Conservation (phyloP, 225 moss, liverwort and hornwort species). For the Marchantia polymorpha region DNA sequence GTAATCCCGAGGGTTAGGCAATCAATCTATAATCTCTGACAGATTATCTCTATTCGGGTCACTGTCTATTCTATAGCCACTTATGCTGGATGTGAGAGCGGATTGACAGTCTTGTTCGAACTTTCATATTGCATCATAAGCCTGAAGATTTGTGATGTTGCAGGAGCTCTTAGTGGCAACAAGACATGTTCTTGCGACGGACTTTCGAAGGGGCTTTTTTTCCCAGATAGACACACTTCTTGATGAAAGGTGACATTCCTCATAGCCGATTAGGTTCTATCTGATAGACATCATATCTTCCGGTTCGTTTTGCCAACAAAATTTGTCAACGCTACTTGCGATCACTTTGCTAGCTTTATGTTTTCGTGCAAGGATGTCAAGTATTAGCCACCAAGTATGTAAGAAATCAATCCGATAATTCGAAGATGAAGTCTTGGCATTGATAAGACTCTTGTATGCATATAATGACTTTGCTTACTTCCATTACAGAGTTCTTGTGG, state of each 20-base stretch:
- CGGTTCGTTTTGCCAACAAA: background rate
- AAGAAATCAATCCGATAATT: background rate
- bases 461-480: background rate
- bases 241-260: conserved; percentile 70
- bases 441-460: background rate
- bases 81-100: background rate
- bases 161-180: conserved; percentile 98
- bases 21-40: no score
- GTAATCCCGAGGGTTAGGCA: no score
- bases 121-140: background rate
- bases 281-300: background rate
- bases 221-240: conserved; percentile 95
- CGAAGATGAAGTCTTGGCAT: background rate
- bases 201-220: conserved; percentile 94
- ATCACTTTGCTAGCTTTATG: background rate
- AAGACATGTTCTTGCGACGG: conserved; percentile 97
- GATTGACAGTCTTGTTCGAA: background rate
- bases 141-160: conserved; percentile 18
- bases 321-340: background rate
- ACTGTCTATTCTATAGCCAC: background rate
- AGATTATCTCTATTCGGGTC: background rate
- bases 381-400: background rate
- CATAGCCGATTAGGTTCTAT: background rate
- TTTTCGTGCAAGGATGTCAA: background rate
- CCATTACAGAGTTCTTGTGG: conserved; percentile 86